Evolutionary conservation across 164 flowering plant species (phyloP).

Genomic region (Aristolochia californica): DNA sequence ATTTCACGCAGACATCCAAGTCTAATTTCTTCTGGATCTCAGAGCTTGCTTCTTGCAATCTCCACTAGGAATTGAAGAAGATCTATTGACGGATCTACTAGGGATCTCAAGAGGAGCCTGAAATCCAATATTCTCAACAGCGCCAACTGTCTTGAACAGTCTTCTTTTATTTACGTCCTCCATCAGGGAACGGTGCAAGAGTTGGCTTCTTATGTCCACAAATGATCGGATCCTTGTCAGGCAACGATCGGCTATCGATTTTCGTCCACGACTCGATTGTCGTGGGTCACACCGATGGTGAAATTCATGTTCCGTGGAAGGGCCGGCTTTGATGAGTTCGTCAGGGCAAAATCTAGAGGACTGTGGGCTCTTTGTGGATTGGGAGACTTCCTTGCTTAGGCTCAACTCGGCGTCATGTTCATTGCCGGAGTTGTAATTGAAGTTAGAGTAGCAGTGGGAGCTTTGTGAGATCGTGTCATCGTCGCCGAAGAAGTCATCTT

Average conservation of each 20-base stretch:
- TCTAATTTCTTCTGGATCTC: no score
- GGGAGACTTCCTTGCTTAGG: conserved; percentile 11
- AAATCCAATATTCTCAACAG: conserved; percentile 66
- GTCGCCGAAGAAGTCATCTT: conserved; percentile 24
- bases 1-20: no score
- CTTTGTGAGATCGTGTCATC: conserved; percentile 59
- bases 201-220: conserved; percentile 57
- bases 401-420: conserved; percentile 21
- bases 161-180: conserved; percentile 53
- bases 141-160: conserved; percentile 73
- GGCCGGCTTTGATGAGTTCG: conserved; percentile 6
- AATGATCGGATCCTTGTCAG: conserved; percentile 30
- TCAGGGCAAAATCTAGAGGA: conserved; percentile 45
- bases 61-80: no score
- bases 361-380: conserved; percentile 13
- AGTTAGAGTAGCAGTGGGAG: conserved; percentile 38
- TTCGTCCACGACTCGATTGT: not conserved
- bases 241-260: conserved; percentile 1
- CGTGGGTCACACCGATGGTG: conserved; percentile 2
- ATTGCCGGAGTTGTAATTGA: conserved; percentile 29
- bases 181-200: conserved; percentile 46
- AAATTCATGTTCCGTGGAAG: not conserved
- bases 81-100: not conserved
- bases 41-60: no score
- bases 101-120: conserved; percentile 26